These are phyloP conservation scores for Fusarium circinatum DNA, from an alignment of 2,329 filamentous ascomycete species.

Conservation along the genomic window DNA sequence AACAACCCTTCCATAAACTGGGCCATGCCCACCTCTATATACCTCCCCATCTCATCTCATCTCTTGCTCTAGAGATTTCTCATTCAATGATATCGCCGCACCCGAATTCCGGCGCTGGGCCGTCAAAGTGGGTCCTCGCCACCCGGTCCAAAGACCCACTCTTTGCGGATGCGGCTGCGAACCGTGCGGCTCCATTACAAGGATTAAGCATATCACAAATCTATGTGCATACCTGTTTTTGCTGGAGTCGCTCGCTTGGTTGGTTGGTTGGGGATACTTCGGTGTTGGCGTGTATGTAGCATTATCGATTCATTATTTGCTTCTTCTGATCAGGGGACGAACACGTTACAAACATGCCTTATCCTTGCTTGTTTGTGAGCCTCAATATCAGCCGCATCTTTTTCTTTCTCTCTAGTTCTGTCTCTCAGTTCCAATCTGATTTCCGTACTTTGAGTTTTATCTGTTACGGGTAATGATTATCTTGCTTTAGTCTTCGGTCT, in stretches of 20 bases:
- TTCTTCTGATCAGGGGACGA: slow-evolving; percentile 9
- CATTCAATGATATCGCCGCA: slow-evolving; percentile 6
- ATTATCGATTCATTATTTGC: slow-evolving; percentile 22
- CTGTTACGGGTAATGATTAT: background rate
- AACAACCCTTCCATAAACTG: background rate
- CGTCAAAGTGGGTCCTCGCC: slow-evolving; percentile 16
- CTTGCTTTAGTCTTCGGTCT: background rate
- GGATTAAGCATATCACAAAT: slow-evolving; percentile 2
- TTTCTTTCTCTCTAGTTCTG: background rate
- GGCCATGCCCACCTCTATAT: slow-evolving; percentile 33
- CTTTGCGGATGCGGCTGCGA: slow-evolving; percentile 24
- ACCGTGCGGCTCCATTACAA: slow-evolving; percentile 34
- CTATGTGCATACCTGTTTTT: background rate
- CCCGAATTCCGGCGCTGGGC: slow-evolving; percentile 31
- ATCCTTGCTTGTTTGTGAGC: slow-evolving; percentile 14
- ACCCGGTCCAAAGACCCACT: background rate
- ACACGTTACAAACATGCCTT: slow-evolving; percentile 8
- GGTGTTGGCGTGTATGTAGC: slow-evolving; percentile 23
- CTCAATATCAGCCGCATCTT: background rate
- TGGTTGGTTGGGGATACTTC: slow-evolving; percentile 39
- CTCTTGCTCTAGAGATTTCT: background rate
- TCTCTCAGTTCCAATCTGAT: background rate
- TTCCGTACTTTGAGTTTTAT: background rate
- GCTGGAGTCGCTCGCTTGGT: background rate
- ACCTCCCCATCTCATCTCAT: background rate